Evolutionary conservation across 192 early-diverging fungal genomes (phyloP).

Genomic region (Allomyces javanicus): DNA sequence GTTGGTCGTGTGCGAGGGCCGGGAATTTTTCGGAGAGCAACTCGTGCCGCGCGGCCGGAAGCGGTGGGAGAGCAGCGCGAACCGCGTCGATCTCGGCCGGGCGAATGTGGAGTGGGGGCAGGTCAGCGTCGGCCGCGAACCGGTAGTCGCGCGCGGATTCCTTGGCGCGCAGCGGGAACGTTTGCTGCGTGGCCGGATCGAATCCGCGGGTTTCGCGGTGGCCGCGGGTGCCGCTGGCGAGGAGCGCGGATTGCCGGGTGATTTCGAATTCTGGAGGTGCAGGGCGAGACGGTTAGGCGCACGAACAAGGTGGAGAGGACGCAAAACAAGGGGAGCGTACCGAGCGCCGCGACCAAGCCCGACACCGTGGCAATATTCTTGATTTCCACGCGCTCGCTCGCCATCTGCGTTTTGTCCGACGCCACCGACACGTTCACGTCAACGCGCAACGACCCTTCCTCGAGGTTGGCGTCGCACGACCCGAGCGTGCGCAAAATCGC

Average conservation of each 20-base stretch:
- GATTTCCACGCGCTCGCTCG: conserved; percentile 49
- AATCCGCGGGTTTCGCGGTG: conserved; percentile 64
- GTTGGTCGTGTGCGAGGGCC: not conserved
- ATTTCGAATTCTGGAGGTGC: conserved; percentile 52
- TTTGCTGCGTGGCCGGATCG: conserved; percentile 36
- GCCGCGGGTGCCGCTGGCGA: conserved; percentile 31
- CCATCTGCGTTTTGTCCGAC: conserved; percentile 18
- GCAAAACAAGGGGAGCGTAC: conserved; percentile 9
- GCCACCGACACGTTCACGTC: conserved; percentile 87
- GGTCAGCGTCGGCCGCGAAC: conserved; percentile 71
- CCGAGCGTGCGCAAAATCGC: conserved; percentile 43
- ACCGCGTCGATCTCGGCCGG: conserved; percentile 24
- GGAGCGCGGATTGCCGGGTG: conserved; percentile 39
- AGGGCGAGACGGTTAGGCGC: not conserved
- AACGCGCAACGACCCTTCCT: conserved; percentile 75
- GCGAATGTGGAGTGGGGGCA: conserved; percentile 25
- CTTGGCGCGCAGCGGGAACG: conserved; percentile 53
- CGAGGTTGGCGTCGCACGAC: conserved; percentile 61
- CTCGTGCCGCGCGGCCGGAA: conserved; percentile 38
- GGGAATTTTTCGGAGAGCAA: conserved; percentile 30
- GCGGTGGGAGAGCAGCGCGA: conserved; percentile 37
- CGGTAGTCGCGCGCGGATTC: conserved; percentile 75
- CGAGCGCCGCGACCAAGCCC: conserved; percentile 43
- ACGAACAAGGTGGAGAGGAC: not conserved
- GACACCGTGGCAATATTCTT: conserved; percentile 65